Conservation (phyloP, 2,329 filamentous ascomycete genomes). For the Hymenoscyphus occultus region DNA sequence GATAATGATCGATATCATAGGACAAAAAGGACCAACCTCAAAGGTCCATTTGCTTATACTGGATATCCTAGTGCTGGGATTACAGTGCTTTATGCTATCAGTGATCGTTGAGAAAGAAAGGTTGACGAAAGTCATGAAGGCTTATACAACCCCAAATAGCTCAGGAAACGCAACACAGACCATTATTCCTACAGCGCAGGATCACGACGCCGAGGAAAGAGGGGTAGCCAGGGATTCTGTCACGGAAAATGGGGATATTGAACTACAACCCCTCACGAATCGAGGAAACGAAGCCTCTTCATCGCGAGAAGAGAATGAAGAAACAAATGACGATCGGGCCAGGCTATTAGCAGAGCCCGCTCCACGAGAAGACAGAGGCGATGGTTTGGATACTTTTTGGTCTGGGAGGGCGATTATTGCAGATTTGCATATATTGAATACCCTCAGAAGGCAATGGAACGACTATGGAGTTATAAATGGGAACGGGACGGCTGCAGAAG, state of each 20-base stretch:
- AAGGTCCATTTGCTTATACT: slow-evolving; percentile 53
- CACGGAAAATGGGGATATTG: slow-evolving; percentile 29
- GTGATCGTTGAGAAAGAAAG: slow-evolving; percentile 60
- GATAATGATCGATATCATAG: slow-evolving; percentile 65
- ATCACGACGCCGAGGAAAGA: slow-evolving; percentile 36
- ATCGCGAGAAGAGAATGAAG: slow-evolving; percentile 13
- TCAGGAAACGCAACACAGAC: slow-evolving; percentile 17
- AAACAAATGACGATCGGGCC: slow-evolving; percentile 25
- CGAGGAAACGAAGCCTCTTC: slow-evolving; percentile 10
- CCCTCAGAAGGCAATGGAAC: slow-evolving; percentile 32
- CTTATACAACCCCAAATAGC: slow-evolving; percentile 17
- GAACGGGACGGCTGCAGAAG: slow-evolving; percentile 23
- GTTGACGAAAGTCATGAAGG: slow-evolving; percentile 40
- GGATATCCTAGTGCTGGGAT: slow-evolving; percentile 52
- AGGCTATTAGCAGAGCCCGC: slow-evolving; percentile 27
- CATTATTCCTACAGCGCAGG: slow-evolving; percentile 25
- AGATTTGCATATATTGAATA: slow-evolving; percentile 36
- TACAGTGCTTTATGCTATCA: slow-evolving; percentile 64
- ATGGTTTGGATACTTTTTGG: slow-evolving; percentile 35
- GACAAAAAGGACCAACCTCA: slow-evolving; percentile 60
- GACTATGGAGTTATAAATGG: slow-evolving; percentile 26
- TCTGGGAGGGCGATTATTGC: slow-evolving; percentile 34
- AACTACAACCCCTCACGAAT: slow-evolving; percentile 28
- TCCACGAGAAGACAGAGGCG: slow-evolving; percentile 21
- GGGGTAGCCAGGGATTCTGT: slow-evolving; percentile 30